phyloP scores from a whole-genome alignment of 495 filamentous ascomycete genomes.

The Aspergillus nanangensis region DNA sequence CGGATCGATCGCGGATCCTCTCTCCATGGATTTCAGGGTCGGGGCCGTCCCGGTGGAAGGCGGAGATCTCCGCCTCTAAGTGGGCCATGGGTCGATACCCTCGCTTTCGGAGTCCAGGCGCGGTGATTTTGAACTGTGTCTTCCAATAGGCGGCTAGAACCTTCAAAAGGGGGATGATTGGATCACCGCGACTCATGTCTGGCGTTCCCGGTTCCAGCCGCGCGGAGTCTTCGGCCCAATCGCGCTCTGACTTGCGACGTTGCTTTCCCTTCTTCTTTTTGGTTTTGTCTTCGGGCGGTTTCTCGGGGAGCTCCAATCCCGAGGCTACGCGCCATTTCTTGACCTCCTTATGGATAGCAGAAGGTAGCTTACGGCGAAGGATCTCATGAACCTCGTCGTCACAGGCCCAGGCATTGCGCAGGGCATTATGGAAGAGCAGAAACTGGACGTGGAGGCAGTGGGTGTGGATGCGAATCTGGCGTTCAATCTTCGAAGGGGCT shows the following conservation, averaged over 20 bases:
- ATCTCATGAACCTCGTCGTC: constrained; percentile 75
- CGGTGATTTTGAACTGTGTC: constrained; percentile 71
- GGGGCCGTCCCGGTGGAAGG: constrained; percentile 58
- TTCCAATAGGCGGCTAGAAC: constrained; percentile 80
- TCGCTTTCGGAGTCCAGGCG: constrained; percentile 79
- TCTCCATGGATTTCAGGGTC: constrained; percentile 69
- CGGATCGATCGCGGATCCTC: constrained; percentile 56
- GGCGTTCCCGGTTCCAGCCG: constrained; percentile 63
- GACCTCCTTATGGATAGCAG: constrained; percentile 63
- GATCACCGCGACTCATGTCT: constrained; percentile 77
- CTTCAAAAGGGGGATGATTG: constrained; percentile 73
- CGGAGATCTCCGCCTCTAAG: constrained; percentile 59
- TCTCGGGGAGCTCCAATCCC: constrained; percentile 50
- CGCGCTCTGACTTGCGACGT: constrained; percentile 46
- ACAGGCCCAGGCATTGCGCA: constrained; percentile 83
- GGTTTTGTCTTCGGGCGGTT: constrained; percentile 22
- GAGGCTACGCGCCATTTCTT: constrained; percentile 67
- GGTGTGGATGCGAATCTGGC: constrained; percentile 67
- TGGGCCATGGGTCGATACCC: constrained; percentile 73
- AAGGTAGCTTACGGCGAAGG: constrained; percentile 65
- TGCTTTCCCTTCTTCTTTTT: constrained; percentile 43
- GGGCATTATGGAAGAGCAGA: constrained; percentile 80
- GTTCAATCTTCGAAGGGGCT: constrained; percentile 78
- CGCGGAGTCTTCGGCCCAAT: constrained; percentile 70
- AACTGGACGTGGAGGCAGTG: constrained; percentile 89